Evolutionary conservation across 1,284 basidiomycete genomes (phyloP).

Genomic region (Ustilago loliicola): DNA sequence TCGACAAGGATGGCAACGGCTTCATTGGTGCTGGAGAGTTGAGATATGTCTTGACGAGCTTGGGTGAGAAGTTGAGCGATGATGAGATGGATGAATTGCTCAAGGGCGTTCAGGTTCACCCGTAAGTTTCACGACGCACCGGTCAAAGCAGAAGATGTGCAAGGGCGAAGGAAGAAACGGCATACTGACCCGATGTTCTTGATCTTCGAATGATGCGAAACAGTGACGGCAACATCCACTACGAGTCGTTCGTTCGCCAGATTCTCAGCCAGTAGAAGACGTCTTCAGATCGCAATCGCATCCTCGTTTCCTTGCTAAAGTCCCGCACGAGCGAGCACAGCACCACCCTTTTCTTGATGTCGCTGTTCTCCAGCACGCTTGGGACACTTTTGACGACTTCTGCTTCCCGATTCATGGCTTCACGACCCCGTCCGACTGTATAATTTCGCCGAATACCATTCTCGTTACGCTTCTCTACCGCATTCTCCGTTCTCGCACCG

Average conservation of each 20-base stretch:
- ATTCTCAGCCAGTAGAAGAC: slow-evolving; percentile 75
- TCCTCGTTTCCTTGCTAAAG: background rate
- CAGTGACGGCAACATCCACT: slow-evolving; percentile 97
- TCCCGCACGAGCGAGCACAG: background rate
- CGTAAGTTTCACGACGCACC: slow-evolving; percentile 74
- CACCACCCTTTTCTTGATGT: background rate
- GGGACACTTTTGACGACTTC: background rate
- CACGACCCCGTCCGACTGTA: slow-evolving; percentile 16
- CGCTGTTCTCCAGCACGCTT: background rate
- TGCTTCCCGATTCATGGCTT: background rate
- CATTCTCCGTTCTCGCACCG: too few species aligned
- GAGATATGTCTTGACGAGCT: slow-evolving; percentile 92
- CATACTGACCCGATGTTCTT: background rate
- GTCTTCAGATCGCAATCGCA: background rate
- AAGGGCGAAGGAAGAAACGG: background rate
- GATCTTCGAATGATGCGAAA: background rate
- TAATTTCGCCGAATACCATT: slow-evolving; percentile 1
- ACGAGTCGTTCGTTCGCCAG: slow-evolving; percentile 93
- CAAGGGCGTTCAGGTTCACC: slow-evolving; percentile 89
- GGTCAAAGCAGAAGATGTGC: background rate
- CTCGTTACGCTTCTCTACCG: background rate
- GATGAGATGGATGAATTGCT: slow-evolving; percentile 98
- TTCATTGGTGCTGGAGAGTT: slow-evolving; percentile 93
- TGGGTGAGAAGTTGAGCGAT: slow-evolving; percentile 97
- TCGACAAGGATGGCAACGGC: slow-evolving; percentile 97